Base-by-base conservation (phyloP, 2,329 filamentous ascomycete species). In the Alternaria rosae region DNA sequence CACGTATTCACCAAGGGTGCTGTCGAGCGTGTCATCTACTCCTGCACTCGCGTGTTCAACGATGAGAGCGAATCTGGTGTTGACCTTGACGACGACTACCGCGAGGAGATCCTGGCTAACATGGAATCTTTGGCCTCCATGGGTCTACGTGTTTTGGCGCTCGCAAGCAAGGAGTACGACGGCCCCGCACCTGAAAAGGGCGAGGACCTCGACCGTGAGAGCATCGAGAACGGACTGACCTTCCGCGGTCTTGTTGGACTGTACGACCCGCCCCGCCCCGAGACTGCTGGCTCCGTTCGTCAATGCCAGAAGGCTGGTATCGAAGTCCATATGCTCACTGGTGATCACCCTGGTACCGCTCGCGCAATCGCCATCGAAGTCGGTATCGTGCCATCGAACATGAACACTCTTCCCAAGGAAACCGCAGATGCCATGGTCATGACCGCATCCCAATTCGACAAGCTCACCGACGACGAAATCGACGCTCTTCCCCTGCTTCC, bases 161-260 rank as follows among this genome's bases (percentile, higher is more conserved):
- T 92, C 6, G 90, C 90, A 15, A 84, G 84, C 67, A 83, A 76
- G 57, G 69, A 79, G 72, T 75, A 80, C 53, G 77, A 79, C 41
- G 77, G 79, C 10, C 65, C 68, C 1, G 80, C 82, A 26, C 77
- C 84, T 4, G 79, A 80, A 9, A 61, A 61, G 38, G 58, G 58
- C 10, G 54, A 55, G 8, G 58, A 85, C 21, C 77, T 84, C 10
- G 80, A 86, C 12, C 89, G 92, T 2, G 80, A 82, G 12, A 81
- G 84, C 4, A 85, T 94, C 9, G 92, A 95, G 74, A 82, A 83
- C 42, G 83, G 86, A 32, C 86, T 97, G 23, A 85, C 84, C 1
- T 91, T 97, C 65, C 86, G 91, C 15, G 93, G 93, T 11, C 85
- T 97, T 10, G 89, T 91, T 52, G 93, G 92, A 61, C 89, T 96